Base-by-base conservation (phyloP, 768 basidiomycete genomes). In the Nevesoporus exiguus region DNA sequence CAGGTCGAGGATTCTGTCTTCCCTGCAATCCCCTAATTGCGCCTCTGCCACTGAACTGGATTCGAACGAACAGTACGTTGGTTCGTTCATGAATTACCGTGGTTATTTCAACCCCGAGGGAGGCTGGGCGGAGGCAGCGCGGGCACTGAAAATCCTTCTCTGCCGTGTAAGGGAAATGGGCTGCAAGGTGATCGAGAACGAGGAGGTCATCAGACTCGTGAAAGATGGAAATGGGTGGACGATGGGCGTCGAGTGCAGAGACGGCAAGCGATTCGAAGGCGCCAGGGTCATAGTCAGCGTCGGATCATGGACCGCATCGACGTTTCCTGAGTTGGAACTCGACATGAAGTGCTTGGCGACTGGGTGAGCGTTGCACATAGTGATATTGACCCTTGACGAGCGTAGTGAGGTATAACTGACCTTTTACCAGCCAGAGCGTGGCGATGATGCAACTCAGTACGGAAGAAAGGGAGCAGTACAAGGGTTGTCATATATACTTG, bases 251-350 rank as follows among this genome's bases (percentile, higher is more conserved):
- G 68, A 69, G 29, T 84, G 89, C 56, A 68, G 68, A 21, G 82
- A 85, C 64, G 90, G 86, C 8, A 73, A 74, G 3, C 57, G 66
- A 11, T 79, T 83, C 58, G 60, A 71, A 15, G 88, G 85, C 1
- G 80, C 85, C 49, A 59, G 83, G 44, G 78, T 92, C 8, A 74
- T 96, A 27, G 67, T 94, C 31, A 83, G 90, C 8, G 74, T 84
- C 14, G 93, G 93, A 22, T 80, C 87, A 6, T 97, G 95, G 96
- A 93, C 93, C 1, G 82, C 90, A 9, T 85, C 86, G 2, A 68
- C 85, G 1, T 91, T 95, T 65, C 83, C 85, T 8, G 78, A 79
- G 36, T 69, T 85, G 9, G 69, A 73, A 13, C 63, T 88, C 36
- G 72, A 76, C 15, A 65, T 72, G 3, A 73, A 70, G 22, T 85